These are phyloP conservation scores for Blastobotrys buckinghamii DNA, from an alignment of 1,139 yeast genomes.

Conservation along the genomic window DNA sequence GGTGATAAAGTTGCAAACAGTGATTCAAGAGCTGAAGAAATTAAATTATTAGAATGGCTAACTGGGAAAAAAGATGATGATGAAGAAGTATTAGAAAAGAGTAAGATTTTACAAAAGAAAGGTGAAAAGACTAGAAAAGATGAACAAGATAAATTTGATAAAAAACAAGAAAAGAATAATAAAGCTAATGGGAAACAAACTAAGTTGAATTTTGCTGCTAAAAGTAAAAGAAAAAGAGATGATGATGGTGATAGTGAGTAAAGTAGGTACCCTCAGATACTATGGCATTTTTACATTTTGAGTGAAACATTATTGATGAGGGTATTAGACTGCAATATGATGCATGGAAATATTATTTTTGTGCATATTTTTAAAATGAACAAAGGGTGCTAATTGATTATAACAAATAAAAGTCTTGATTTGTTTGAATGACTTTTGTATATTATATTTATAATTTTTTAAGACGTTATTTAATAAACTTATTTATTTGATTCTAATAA, in stretches of 20 bases:
- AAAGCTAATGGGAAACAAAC: constrained; percentile 12
- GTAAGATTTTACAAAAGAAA: constrained; percentile 42
- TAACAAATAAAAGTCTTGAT: no score
- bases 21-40: constrained; percentile 69
- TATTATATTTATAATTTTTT: no score
- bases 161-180: constrained; percentile 18
- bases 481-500: no score
- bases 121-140: constrained; percentile 32
- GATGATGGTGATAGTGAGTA: background rate
- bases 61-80: constrained; percentile 51
- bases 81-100: constrained; percentile 46
- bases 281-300: no score
- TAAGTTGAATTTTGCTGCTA: constrained; percentile 12
- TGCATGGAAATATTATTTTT: no score
- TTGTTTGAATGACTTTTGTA: no score
- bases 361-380: no score
- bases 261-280: no score
- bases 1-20: constrained; percentile 32
- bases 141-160: constrained; percentile 26
- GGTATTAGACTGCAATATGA: no score
- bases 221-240: constrained; percentile 9
- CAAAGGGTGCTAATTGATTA: no score
- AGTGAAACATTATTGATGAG: no score
- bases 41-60: constrained; percentile 61
- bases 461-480: no score